Conservation (phyloP, 441 rosid species). For the Kokia cookei region DNA sequence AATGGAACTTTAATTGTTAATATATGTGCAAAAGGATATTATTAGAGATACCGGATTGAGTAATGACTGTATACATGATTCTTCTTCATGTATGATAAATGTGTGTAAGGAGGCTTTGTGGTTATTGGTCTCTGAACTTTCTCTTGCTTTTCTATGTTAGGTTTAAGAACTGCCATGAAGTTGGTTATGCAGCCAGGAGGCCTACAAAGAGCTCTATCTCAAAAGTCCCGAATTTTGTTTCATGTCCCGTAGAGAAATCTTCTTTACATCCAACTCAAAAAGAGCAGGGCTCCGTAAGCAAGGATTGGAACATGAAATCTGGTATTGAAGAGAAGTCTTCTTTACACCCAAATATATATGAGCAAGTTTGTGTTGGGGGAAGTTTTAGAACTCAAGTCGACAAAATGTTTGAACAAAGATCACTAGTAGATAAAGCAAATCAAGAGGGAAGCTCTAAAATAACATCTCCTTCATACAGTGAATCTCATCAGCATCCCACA, state of each 20-base stretch:
- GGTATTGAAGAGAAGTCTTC: not conserved
- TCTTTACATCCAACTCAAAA: not conserved
- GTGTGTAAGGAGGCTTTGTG: not conserved
- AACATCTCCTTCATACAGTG: not conserved
- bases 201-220: conserved; percentile 11
- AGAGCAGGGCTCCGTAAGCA: not conserved
- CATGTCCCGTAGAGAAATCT: conserved; percentile 10
- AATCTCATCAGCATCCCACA: not conserved
- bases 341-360: not conserved
- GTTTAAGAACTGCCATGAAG: conserved; percentile 42
- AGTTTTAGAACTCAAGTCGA: not conserved
- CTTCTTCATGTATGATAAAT: not conserved
- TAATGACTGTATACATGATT: not conserved
- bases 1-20: not conserved
- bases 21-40: not conserved
- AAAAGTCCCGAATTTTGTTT: not conserved
- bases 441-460: not conserved
- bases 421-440: not conserved
- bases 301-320: not conserved
- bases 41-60: not conserved
- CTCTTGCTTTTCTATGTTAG: conserved; percentile 21
- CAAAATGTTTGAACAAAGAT: not conserved
- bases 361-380: not conserved
- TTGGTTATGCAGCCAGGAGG: conserved; percentile 60
- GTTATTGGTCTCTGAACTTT: not conserved